Evolutionary conservation across 352 stramenopile genomes (phyloP), one percentile per base, ranked within the genome.

Genomic region (Thalassiosira ordinaria): DNA sequence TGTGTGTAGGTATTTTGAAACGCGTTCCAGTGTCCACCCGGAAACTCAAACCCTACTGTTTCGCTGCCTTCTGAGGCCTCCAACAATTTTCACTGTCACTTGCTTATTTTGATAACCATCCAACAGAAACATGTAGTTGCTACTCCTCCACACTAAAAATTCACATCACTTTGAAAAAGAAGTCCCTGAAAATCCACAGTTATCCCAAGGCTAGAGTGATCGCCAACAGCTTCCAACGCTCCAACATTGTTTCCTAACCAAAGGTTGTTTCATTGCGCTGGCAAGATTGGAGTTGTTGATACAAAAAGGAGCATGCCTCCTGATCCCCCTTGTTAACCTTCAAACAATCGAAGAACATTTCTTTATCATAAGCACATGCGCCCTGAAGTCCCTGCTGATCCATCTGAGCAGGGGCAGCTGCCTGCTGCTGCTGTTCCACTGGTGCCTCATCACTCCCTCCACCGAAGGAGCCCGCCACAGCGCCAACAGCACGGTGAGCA

Each of bases 401-500:
- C 27, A 63, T 57, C 37, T 81, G 67, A n/a, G 41, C 14, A 16
- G 41, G 29, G 29, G 52, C 46, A 31, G 33, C 18, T 16, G 65
- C 29, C 44, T 78, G 75, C 59, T 74, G 65, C 26, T 84, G 66
- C 37, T 86, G 26, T 14, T 69, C 68, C 7, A 27, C 57, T 2
- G 72, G 55, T 24, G 62, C 41, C 7, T 55, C 27, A 47, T 69
- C 60, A 27, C 75, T 59, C 27, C 79, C 79, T 29, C 90, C 90
- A 44, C 72, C 65, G 20, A 95, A 78, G 53, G 87, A 80, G 26
- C 83, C 84, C 14, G 82, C 88, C 7, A 77, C 89, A 9, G 88
- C 88, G 60, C 91, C 91, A 1, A 95, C 89, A n/a, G 88, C 96
- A 61, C 93, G 94, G 61, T 98, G 96, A 26, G 96, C 97, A 77